Evolutionary conservation across 2,329 filamentous ascomycete species (phyloP).

Genomic region (Ophiostoma montium): DNA sequence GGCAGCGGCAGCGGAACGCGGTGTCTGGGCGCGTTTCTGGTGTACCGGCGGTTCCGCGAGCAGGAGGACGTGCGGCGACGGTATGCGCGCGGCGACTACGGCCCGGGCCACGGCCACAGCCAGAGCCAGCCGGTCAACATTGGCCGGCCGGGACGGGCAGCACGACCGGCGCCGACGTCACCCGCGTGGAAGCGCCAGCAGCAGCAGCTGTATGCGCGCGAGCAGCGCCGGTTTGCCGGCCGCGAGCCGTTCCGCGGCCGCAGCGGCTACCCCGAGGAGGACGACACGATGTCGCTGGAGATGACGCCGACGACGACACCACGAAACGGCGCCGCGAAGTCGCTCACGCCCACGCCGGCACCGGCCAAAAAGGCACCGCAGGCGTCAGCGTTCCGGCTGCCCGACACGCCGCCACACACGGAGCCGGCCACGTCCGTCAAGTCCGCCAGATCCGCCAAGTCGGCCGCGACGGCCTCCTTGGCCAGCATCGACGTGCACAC

Average conservation of each 20-base stretch:
- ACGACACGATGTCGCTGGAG: conserved; percentile 7
- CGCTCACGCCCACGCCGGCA: not conserved
- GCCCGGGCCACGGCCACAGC: not conserved
- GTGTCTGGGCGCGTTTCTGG: conserved; percentile 42
- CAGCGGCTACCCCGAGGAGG: conserved; percentile 2
- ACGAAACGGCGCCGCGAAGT: not conserved
- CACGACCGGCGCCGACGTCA: not conserved
- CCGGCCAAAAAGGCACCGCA: not conserved
- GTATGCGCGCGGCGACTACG: not conserved
- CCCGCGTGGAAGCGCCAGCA: conserved; percentile 16
- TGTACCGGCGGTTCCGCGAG: conserved; percentile 34
- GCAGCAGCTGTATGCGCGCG: conserved; percentile 10
- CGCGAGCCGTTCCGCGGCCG: conserved; percentile 10
- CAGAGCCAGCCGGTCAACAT: not conserved
- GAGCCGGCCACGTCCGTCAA: too few species aligned
- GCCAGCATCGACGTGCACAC: conserved; percentile 1
- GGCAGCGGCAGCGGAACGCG: conserved; percentile 22
- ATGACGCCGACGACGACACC: conserved; percentile 3
- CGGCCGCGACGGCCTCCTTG: not conserved
- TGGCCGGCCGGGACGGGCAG: conserved; percentile 8
- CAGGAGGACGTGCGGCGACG: conserved; percentile 20
- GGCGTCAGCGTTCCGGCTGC: not conserved
- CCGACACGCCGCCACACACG: too few species aligned
- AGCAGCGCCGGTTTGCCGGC: conserved; percentile 1
- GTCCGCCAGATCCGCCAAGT: too few species aligned